These are phyloP conservation scores for Schizonepeta tenuifolia DNA, from an alignment of 257 asterid genomes.

Conservation along the genomic window DNA sequence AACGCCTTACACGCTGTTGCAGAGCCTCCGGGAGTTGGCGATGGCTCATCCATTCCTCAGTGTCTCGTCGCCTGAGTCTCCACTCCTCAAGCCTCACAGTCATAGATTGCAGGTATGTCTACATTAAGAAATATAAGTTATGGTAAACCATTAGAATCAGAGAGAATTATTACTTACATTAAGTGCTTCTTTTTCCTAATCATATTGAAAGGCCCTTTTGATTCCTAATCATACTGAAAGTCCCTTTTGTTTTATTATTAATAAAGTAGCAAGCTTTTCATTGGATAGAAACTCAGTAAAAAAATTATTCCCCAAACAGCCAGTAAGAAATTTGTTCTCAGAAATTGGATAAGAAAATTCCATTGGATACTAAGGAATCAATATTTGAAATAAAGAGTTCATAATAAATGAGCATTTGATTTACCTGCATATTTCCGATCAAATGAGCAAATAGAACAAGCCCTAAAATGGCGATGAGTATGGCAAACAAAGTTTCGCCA, in stretches of 20 bases:
- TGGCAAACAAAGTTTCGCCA: conserved; percentile 81
- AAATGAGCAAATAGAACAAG: conserved; percentile 90
- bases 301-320: not conserved
- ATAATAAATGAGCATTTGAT: not conserved
- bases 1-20: conserved; percentile 70
- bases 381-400: not conserved
- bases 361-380: not conserved
- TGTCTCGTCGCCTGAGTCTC: conserved; percentile 85
- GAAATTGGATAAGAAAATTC: too few relatives aligned
- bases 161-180: not conserved
- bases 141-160: not conserved
- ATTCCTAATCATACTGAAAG: too few relatives aligned
- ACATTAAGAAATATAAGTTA: not conserved
- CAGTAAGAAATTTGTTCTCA: too few relatives aligned
- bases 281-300: not conserved
- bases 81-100: conserved; percentile 96
- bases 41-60: conserved; percentile 96
- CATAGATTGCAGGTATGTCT: conserved; percentile 88
- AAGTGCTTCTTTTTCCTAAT: too few relatives aligned
- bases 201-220: not conserved
- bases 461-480: conserved; percentile 81
- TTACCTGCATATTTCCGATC: conserved; percentile 96
- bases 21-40: conserved; percentile 77
- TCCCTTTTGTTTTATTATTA: not conserved
- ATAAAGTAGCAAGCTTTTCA: too few relatives aligned